Base-by-base conservation (phyloP, 2,329 filamentous ascomycete genomes). In the Phialocephala sp. region DNA sequence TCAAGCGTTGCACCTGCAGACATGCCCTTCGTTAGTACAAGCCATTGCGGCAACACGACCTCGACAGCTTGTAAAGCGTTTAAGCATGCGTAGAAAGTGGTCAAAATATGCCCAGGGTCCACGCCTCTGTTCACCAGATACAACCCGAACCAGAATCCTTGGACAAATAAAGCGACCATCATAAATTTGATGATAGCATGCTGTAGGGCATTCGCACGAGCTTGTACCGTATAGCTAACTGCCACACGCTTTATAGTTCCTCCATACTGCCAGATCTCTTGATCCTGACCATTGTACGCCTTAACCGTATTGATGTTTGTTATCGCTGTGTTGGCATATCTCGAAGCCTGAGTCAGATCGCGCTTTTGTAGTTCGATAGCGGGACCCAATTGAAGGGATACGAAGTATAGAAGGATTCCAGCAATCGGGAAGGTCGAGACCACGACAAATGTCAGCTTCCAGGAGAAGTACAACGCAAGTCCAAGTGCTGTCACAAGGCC, bases 141-240 rank as follows among this genome's bases (percentile, higher is more conserved):
- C 35, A 90, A 85, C 0, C 93, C 94, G 72, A 94, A 97, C 87
- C 92, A 97, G 74, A 98, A 97, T 0, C 93, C 94, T 64, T 93
- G 85, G 0, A 96, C 89, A 70, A 98, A 97, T 76, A 97, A 88
- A 1, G 83, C 83, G 3, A 93, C 85, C 36, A 90, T 88, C 80
- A 93, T 88, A 70, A 96, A 86, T 56, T 90, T 89, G 60, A 92
- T 84, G 57, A 91, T 85, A 0, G 89, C 89, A 73, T 91, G 88
- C 73, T 97, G 93, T 2, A 88, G 75, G 0, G 91, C 88, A 69
- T 88, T 91, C 18, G 87, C 83, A 55, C 86, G 83, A 0, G 90
- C 90, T 74, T 94, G 91, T 18, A 85, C 79, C 12, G 88, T 79
- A 70, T 93, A 97, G 60, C 85, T 84, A 1, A 76, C 77, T 24